These are phyloP conservation scores for Podosphaera leucotricha DNA, from an alignment of 2,329 filamentous ascomycete genomes.

Conservation along the genomic window DNA sequence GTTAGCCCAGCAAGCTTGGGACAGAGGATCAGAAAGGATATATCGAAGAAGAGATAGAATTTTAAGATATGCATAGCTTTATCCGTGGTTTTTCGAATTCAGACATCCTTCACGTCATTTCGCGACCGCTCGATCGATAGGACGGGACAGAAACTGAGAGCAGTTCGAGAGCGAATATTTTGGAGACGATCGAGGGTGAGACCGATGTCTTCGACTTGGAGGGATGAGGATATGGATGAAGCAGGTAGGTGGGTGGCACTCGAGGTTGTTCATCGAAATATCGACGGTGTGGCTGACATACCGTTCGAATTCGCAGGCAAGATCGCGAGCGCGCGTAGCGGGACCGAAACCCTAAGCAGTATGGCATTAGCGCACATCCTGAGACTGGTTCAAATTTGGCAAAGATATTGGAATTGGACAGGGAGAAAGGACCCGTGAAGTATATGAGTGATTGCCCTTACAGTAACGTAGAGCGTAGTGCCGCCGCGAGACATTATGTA, in stretches of 20 bases:
- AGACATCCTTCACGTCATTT: conserved; percentile 14
- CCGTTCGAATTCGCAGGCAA: conserved; percentile 99
- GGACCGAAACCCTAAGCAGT: conserved; percentile 60
- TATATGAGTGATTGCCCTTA: conserved; percentile 5
- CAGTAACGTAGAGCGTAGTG: conserved; percentile 86
- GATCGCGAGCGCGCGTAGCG: conserved; percentile 92
- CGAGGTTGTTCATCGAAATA: conserved; percentile 19
- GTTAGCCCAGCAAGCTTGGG: conserved; percentile 10
- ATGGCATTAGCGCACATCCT: conserved; percentile 1
- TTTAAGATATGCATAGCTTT: conserved; percentile 8
- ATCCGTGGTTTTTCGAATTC: conserved; percentile 10
- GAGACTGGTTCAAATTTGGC: neutral
- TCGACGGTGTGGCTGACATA: conserved; percentile 47
- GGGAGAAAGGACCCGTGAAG: neutral
- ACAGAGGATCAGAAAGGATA: conserved; percentile 8
- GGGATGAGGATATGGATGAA: conserved; percentile 17
- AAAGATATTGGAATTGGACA: neutral
- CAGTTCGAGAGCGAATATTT: conserved; percentile 16
- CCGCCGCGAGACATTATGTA: conserved; percentile 70
- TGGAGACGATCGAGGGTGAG: conserved; percentile 21
- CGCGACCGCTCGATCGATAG: conserved; percentile 19
- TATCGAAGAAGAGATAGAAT: conserved; percentile 10
- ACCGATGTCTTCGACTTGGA: conserved; percentile 21
- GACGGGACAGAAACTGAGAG: conserved; percentile 14
- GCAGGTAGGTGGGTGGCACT: conserved; percentile 15